A percentile compares a stretch with the other conserved stretches of the same genome.
These are phyloP conservation scores for Arthromyces matolae DNA, from an alignment of 768 basidiomycete genomes.

Conservation along the genomic window DNA sequence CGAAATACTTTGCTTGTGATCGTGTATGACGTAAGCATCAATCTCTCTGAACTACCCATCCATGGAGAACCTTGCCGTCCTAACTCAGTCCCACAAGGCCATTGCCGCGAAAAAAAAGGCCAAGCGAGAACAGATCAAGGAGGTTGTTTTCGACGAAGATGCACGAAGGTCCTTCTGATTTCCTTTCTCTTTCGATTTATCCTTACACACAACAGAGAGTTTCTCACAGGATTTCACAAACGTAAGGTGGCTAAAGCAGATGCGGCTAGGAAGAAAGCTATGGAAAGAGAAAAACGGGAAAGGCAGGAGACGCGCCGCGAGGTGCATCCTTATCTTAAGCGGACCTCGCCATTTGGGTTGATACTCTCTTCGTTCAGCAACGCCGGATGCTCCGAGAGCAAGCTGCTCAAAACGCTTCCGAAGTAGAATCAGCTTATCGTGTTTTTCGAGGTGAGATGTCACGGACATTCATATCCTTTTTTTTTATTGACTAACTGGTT, in stretches of 20 bases:
- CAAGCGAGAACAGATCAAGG: slow-evolving; percentile 65
- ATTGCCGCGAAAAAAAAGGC: slow-evolving; percentile 66
- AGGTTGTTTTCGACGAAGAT: slow-evolving; percentile 83
- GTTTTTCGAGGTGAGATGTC: slow-evolving; percentile 41
- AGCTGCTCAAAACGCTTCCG: slow-evolving; percentile 71
- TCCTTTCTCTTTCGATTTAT: neutral
- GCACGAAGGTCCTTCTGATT: slow-evolving; percentile 58
- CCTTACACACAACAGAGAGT: slow-evolving; percentile 54
- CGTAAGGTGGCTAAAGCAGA: slow-evolving; percentile 84
- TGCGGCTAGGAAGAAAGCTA: slow-evolving; percentile 66
- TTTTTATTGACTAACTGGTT: slow-evolving; percentile 6
- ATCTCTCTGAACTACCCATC: slow-evolving; percentile 3
- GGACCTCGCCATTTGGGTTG: slow-evolving; percentile 13
- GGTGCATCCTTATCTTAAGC: slow-evolving; percentile 39
- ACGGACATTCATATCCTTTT: neutral
- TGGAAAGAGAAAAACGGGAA: slow-evolving; percentile 73
- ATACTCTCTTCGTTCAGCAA: slow-evolving; percentile 45
- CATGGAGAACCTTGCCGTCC: slow-evolving; percentile 39
- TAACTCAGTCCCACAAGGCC: slow-evolving; percentile 62
- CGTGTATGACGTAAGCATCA: slow-evolving; percentile 14
- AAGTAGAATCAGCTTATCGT: slow-evolving; percentile 74
- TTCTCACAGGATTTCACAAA: slow-evolving; percentile 91
- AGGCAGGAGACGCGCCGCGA: slow-evolving; percentile 72
- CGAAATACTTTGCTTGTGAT: slow-evolving; percentile 15
- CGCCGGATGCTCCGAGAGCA: slow-evolving; percentile 73